Conservation (phyloP, 2,329 filamentous ascomycete species). For the Albifimbria verrucaria region DNA sequence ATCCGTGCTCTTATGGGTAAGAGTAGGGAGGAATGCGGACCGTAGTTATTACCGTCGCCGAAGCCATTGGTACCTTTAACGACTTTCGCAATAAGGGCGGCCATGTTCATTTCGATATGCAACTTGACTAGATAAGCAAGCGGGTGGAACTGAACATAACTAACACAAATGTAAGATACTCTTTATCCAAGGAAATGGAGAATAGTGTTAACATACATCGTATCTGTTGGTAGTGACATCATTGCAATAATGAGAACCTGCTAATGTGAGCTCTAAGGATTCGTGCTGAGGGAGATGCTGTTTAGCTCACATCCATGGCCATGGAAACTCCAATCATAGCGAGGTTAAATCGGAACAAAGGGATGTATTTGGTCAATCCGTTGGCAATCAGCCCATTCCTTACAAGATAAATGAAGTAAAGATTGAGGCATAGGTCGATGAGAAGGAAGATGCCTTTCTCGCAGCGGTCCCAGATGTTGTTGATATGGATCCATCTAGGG, state of each 20-base stretch:
- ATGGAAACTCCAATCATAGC: slow-evolving; percentile 20
- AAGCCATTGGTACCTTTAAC: slow-evolving; percentile 19
- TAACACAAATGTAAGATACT: slow-evolving; percentile 17
- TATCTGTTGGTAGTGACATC: slow-evolving; percentile 21
- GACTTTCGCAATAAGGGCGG: slow-evolving; percentile 44
- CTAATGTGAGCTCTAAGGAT: slow-evolving; percentile 6
- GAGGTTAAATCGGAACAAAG: slow-evolving; percentile 33
- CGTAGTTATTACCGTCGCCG: slow-evolving; percentile 16
- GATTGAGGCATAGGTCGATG: slow-evolving; percentile 45
- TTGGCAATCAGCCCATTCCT: slow-evolving; percentile 41
- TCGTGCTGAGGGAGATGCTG: accelerated
- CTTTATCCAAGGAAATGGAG: background rate
- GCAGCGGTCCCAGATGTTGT: slow-evolving; percentile 48
- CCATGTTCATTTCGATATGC: slow-evolving; percentile 53
- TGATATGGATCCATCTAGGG: slow-evolving; percentile 38
- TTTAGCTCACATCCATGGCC: slow-evolving; percentile 17
- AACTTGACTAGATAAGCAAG: slow-evolving; percentile 50
- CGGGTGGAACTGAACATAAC: slow-evolving; percentile 46
- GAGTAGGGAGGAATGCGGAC: too few relatives aligned
- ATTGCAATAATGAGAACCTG: slow-evolving; percentile 20
- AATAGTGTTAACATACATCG: slow-evolving; percentile 16
- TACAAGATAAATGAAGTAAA: slow-evolving; percentile 46
- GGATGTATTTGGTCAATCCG: slow-evolving; percentile 45
- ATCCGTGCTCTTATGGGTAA: too few relatives aligned
- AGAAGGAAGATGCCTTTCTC: slow-evolving; percentile 50